Conservation (phyloP, 768 basidiomycete genomes). For the Phanerochaete carnosa region DNA sequence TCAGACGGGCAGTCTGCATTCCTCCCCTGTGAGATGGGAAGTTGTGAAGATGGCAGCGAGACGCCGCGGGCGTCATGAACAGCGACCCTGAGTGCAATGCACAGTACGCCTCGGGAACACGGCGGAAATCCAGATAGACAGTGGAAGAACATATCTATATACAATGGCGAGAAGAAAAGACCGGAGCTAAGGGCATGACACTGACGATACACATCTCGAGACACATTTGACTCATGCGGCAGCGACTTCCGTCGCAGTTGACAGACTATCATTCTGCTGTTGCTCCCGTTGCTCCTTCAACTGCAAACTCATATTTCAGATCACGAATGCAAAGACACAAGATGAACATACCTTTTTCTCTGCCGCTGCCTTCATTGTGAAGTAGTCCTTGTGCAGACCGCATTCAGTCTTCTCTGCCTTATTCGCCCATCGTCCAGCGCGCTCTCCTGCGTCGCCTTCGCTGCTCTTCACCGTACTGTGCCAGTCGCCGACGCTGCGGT, state of each 20-base stretch:
- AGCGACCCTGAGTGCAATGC: background rate
- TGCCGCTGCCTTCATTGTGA: constrained; percentile 61
- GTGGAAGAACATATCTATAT: background rate
- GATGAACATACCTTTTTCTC: constrained; percentile 28
- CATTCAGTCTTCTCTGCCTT: constrained; percentile 88
- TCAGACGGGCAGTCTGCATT: background rate
- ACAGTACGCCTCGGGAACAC: background rate
- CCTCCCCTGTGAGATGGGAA: background rate
- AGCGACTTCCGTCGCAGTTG: background rate
- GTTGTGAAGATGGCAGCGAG: background rate
- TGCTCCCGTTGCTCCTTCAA: constrained; percentile 5
- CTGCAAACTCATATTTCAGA: background rate
- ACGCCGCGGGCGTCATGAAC: background rate
- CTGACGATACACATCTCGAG: background rate
- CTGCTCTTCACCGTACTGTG: constrained; percentile 85
- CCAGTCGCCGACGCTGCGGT: constrained; percentile 96
- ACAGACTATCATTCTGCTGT: background rate
- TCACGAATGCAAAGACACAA: background rate
- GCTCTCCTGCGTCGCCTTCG: constrained; percentile 67
- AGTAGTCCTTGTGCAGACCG: constrained; percentile 92
- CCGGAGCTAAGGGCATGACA: background rate
- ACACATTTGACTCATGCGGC: background rate
- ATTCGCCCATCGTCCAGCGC: constrained; percentile 90
- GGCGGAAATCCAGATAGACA: background rate
- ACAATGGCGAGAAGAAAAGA: background rate